A percentile compares a stretch with the other conserved stretches of the same genome.
phyloP scores from a whole-genome alignment of 805 yeast genomes.

The Candida montana region DNA sequence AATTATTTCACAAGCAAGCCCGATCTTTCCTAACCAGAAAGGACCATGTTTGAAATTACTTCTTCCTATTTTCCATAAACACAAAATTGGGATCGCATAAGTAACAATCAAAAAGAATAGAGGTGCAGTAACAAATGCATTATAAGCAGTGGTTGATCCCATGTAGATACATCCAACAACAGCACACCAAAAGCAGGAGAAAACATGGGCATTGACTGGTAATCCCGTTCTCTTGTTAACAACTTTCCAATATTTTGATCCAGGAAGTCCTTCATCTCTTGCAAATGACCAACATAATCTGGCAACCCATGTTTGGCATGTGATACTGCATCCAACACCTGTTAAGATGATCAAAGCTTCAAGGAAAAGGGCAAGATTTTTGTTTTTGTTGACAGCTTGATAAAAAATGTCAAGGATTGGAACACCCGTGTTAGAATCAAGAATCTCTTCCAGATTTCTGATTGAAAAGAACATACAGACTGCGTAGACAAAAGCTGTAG shows the following conservation, averaged over 20 bases:
- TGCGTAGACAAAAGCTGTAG: conserved; percentile 49
- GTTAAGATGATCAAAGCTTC: conserved; percentile 45
- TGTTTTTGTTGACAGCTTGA: conserved; percentile 45
- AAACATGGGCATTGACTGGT: conserved; percentile 56
- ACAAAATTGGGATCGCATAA: conserved; percentile 50
- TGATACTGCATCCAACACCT: conserved; percentile 53
- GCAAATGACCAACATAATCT: conserved; percentile 65
- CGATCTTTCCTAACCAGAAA: conserved; percentile 58
- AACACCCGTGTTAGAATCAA: conserved; percentile 46
- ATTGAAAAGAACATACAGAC: conserved; percentile 57
- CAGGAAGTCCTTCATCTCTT: conserved; percentile 58
- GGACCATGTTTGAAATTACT: conserved; percentile 52
- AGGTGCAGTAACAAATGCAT: conserved; percentile 58
- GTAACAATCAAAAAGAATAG: conserved; percentile 53
- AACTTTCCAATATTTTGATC: conserved; percentile 43
- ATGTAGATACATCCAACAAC: conserved; percentile 56
- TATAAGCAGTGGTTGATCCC: conserved; percentile 64
- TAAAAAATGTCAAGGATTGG: conserved; percentile 61
- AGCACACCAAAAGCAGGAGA: conserved; percentile 48
- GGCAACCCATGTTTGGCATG: conserved; percentile 65
- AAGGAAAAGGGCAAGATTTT: conserved; percentile 50
- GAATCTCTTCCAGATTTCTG: conserved; percentile 43
- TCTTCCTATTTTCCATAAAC: conserved; percentile 40
- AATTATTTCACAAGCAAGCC: conserved; percentile 45
- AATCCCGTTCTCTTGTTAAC: conserved; percentile 43